A percentile compares a stretch with the other conserved stretches of the same genome.
phyloP scores from a whole-genome alignment of 192 early-diverging fungal genomes.

The Glomus cerebriforme region DNA sequence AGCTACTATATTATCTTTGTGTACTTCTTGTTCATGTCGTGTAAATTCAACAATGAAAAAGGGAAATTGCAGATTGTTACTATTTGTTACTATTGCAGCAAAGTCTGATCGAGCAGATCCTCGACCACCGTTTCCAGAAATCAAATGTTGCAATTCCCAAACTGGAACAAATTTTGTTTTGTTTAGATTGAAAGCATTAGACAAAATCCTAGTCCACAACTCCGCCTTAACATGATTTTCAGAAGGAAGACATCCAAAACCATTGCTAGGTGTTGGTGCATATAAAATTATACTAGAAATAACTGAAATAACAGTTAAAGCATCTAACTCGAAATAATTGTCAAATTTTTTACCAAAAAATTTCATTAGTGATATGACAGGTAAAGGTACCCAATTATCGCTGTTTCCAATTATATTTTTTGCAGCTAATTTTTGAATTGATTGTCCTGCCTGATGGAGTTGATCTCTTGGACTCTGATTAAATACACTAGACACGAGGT shows the following conservation, averaged over 20 bases:
- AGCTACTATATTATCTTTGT: constrained; percentile 34
- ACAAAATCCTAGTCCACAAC: constrained; percentile 33
- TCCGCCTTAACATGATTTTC: constrained; percentile 36
- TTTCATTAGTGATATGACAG: constrained; percentile 21
- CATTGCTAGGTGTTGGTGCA: constrained; percentile 29
- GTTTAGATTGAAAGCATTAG: constrained; percentile 14
- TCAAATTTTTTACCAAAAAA: constrained; percentile 27
- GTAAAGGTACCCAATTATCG: constrained; percentile 2
- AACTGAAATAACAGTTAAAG: constrained; percentile 22
- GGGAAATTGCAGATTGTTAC: constrained; percentile 27
- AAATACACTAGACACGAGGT: constrained; percentile 27
- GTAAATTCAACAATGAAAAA: constrained; percentile 30
- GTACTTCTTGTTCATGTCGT: constrained; percentile 16
- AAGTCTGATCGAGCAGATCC: constrained; percentile 32
- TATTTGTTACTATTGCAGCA: constrained; percentile 22
- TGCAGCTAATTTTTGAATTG: constrained; percentile 28
- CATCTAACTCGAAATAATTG: constrained; percentile 32
- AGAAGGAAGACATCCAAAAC: constrained; percentile 26
- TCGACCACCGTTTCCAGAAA: constrained; percentile 27
- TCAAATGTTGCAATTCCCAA: constrained; percentile 32
- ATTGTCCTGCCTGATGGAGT: constrained; percentile 24
- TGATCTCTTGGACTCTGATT: constrained; percentile 22
- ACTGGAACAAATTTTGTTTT: constrained; percentile 29
- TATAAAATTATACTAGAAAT: constrained; percentile 26
- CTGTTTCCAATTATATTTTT: constrained; percentile 22